These are phyloP conservation scores for Phaseolus lunatus DNA, from an alignment of 306 rosid species.

Conservation along the genomic window DNA sequence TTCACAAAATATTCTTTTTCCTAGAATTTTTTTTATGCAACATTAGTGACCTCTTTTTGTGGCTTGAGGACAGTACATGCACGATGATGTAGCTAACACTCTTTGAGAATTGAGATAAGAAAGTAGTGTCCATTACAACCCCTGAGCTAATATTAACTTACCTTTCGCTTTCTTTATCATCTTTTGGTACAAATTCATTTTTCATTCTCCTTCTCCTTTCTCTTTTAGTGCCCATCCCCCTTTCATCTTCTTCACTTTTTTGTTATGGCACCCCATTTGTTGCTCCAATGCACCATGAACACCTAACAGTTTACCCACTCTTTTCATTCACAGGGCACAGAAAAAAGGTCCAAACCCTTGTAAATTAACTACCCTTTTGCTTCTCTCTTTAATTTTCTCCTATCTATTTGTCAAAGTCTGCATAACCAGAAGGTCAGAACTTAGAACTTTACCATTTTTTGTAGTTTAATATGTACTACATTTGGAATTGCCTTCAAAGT, in stretches of 20 bases:
- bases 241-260: neutral
- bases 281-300: conserved; percentile 19
- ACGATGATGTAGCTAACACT: neutral
- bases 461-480: neutral
- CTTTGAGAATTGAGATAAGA: conserved; percentile 41
- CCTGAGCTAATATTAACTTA: conserved; percentile 29
- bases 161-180: conserved; percentile 57
- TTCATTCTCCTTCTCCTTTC: neutral
- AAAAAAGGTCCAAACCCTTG: too few relatives aligned
- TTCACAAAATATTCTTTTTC: conserved; percentile 38
- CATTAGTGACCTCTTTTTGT: conserved; percentile 9
- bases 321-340: too few relatives aligned
- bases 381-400: neutral
- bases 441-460: neutral
- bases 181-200: conserved; percentile 36
- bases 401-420: conserved; percentile 11
- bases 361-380: conserved; percentile 1
- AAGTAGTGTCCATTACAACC: conserved; percentile 42
- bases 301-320: neutral
- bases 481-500: neutral
- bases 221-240: neutral
- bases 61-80: too few relatives aligned
- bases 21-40: conserved; percentile 21
- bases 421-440: neutral
- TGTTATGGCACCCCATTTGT: neutral